Evolutionary conservation across 2,329 filamentous ascomycete species (phyloP).

Genomic region (Nigrospora sphaerica): DNA sequence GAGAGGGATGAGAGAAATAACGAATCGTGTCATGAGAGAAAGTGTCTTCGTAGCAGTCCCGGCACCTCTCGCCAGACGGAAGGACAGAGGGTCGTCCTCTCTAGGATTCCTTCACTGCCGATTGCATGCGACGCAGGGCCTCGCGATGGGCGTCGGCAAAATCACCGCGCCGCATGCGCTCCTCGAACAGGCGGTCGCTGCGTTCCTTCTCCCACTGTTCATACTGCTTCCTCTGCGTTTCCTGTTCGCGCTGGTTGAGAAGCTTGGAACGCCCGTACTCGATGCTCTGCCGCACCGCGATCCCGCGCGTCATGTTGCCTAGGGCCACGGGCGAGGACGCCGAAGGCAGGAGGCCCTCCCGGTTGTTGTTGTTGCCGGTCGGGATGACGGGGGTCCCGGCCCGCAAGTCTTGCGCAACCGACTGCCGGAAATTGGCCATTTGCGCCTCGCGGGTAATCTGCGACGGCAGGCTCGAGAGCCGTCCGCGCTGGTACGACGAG

Average conservation of each 20-base stretch:
- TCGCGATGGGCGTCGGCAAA: conserved; percentile 72
- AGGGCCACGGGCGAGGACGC: conserved; percentile 14
- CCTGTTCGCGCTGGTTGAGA: conserved; percentile 56
- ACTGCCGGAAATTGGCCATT: conserved; percentile 61
- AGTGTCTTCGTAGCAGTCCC: no score
- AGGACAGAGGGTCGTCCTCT: no score
- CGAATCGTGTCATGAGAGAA: no score
- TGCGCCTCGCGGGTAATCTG: conserved; percentile 45
- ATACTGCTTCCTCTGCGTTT: conserved; percentile 51
- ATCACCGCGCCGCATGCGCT: conserved; percentile 68
- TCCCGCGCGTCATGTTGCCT: conserved; percentile 25
- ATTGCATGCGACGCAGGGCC: conserved; percentile 74
- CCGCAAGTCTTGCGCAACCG: conserved; percentile 55
- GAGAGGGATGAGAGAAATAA: no score
- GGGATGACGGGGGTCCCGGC: conserved; percentile 27
- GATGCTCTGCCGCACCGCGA: conserved; percentile 38
- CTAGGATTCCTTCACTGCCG: conserved; percentile 26
- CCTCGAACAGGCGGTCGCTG: conserved; percentile 59
- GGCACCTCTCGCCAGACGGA: no score
- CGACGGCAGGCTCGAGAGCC: conserved; percentile 34
- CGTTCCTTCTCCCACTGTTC: conserved; percentile 50
- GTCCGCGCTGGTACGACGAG: conserved; percentile 44
- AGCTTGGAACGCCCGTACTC: conserved; percentile 48
- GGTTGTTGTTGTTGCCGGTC: conserved; percentile 16
- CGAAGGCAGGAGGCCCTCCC: conserved; percentile 29